Base-by-base conservation (phyloP, 768 basidiomycete genomes). In the Kockovaella imperatae region DNA sequence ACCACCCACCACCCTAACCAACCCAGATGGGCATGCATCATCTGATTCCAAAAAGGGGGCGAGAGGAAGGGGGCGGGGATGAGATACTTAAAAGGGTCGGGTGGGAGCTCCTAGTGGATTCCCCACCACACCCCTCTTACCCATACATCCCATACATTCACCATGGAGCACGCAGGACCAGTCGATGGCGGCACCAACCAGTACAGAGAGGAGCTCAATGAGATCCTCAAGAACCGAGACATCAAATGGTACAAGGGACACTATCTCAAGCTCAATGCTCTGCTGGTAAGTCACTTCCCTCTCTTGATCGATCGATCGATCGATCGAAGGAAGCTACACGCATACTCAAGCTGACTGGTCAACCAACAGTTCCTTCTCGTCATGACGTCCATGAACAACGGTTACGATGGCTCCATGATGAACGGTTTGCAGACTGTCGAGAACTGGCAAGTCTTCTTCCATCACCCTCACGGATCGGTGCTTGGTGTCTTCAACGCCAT, bases 401-500 rank as follows among this genome's bases (percentile, higher is more conserved):
- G 47, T n/a, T 48, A 41, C 39, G 47, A 48, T 26, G 47, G 47
- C 7, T 28, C 24, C 14, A 53, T 53, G 52, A 53, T 42, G 40
- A 42, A 42, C 25, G 24, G 24, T 26, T 18, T 42, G 20, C 40
- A 53, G 42, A 46, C 53, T 2, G 31, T 55, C n/a, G 21, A 34
- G 2, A 47, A 35, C 29, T 55, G 53, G 53, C 49, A 34, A 42
- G 49, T 36, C 42, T 55, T 47, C 35, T 55, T 55, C 30, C 40
- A 30, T 15, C 10, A 26, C 21, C 53, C 53, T 13, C 21, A 34
- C 2, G 53, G 53, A 10, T 23, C 29, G 25, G 13, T 42, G 5
- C 21, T 55, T 4, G 53, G 53, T 38, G 26, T 55, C 24, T 47
- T 55, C 30, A 55, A 55, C 42, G 49, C 48, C n/a, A 51, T 55